These are phyloP conservation scores for Xylaria curta DNA, from an alignment of 495 filamentous ascomycete species.

Conservation along the genomic window DNA sequence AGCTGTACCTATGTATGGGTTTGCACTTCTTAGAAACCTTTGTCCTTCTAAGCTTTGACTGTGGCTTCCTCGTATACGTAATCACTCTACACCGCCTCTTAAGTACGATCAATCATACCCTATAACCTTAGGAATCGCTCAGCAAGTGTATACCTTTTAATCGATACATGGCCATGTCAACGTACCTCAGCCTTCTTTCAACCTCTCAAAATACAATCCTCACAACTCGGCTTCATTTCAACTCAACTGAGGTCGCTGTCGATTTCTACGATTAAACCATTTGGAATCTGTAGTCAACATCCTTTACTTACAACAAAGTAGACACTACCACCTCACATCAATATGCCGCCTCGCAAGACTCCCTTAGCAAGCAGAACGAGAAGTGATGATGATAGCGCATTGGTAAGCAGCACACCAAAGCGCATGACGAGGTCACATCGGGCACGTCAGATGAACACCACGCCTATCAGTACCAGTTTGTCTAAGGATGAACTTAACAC, in stretches of 20 bases:
- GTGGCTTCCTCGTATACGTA: not conserved
- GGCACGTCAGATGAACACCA: not conserved
- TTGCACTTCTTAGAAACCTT: not conserved
- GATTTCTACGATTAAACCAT: not conserved
- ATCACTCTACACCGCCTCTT: not conserved
- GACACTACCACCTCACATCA: not conserved
- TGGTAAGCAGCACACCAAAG: conserved; percentile 17
- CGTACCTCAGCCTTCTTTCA: not conserved
- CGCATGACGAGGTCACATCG: not conserved
- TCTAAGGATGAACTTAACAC: not conserved
- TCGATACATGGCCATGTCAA: not conserved
- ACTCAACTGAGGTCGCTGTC: not conserved
- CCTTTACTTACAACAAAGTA: not conserved
- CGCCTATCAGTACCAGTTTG: not conserved
- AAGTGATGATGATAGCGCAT: not conserved
- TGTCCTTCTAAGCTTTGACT: not conserved
- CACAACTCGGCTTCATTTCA: not conserved
- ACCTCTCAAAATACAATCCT: not conserved
- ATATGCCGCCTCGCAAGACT: conserved; percentile 5
- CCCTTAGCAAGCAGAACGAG: not conserved
- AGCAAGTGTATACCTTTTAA: no score
- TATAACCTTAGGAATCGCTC: not conserved
- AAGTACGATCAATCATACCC: not conserved
- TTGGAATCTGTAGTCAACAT: not conserved
- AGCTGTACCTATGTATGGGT: not conserved